A percentile compares a stretch with the other conserved stretches of the same genome.
These are phyloP conservation scores for Chlorella variabilis DNA, from an alignment of 163 green algal species.

Conservation along the genomic window DNA sequence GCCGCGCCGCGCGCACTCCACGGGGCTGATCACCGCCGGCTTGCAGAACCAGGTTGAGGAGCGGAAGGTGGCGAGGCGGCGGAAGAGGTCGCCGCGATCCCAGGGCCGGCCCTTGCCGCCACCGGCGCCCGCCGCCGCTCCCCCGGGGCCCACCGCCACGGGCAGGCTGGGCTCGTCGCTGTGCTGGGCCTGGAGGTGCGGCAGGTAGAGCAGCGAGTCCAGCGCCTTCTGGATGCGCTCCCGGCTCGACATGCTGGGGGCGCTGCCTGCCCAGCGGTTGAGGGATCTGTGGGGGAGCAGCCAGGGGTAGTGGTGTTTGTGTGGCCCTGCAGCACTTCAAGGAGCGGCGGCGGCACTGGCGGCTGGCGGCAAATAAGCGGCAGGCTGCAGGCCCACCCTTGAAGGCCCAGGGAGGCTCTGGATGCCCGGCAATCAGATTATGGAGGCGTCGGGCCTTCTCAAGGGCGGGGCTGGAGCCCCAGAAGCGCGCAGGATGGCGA, in stretches of 20 bases:
- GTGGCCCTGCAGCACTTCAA: neutral
- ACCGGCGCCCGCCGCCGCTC: neutral
- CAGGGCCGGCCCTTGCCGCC: constrained; percentile 46
- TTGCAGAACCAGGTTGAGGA: constrained; percentile 69
- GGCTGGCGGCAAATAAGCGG: too few species aligned
- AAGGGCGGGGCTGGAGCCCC: too few species aligned
- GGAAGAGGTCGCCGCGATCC: constrained; percentile 60
- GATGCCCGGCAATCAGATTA: too few species aligned
- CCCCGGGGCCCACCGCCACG: neutral
- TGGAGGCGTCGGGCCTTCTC: too few species aligned
- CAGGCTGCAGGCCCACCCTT: too few species aligned
- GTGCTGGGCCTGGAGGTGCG: constrained; percentile 44
- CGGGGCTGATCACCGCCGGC: constrained; percentile 39
- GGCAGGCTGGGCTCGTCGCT: constrained; percentile 10
- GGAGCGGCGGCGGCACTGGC: too few species aligned
- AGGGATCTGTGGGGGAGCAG: too few species aligned
- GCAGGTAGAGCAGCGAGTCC: constrained; percentile 49
- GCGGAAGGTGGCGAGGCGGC: constrained; percentile 60
- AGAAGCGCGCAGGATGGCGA: too few species aligned
- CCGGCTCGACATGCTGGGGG: constrained; percentile 1
- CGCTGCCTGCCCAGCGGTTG: neutral
- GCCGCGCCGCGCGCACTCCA: constrained; percentile 58
- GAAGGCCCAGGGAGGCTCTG: too few species aligned
- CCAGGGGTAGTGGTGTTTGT: neutral
- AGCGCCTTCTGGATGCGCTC: constrained; percentile 45